Conservation (phyloP, 1,284 basidiomycete species). For the Porogramme epimiltina region DNA sequence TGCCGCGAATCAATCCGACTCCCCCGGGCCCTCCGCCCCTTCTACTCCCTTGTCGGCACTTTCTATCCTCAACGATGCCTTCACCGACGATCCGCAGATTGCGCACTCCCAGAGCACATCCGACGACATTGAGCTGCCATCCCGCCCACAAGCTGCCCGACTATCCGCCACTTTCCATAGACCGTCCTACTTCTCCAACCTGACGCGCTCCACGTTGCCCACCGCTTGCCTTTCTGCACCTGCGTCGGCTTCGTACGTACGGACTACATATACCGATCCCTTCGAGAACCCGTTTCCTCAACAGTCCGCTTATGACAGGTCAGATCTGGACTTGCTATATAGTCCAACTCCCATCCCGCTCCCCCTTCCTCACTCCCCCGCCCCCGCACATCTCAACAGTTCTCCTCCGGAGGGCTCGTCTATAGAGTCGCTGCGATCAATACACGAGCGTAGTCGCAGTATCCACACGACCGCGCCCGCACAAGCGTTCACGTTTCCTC, state of each 20-base stretch:
- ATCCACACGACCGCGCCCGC: constrained; percentile 29
- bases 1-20: constrained; percentile 17
- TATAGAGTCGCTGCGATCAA: constrained; percentile 61
- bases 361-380: constrained; percentile 31
- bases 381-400: constrained; percentile 27
- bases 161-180: constrained; percentile 43
- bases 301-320: constrained; percentile 17
- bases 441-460: constrained; percentile 45
- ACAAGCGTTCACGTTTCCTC: constrained; percentile 25
- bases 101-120: constrained; percentile 19
- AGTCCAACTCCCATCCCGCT: constrained; percentile 31
- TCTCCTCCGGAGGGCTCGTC: constrained; percentile 45
- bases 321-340: constrained; percentile 31
- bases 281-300: constrained; percentile 33
- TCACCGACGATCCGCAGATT: constrained; percentile 41
- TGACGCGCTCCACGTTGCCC: constrained; percentile 66
- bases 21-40: constrained; percentile 23
- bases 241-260: constrained; percentile 13
- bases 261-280: constrained; percentile 28
- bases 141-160: constrained; percentile 47
- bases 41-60: constrained; percentile 31
- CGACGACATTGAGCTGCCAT: constrained; percentile 28
- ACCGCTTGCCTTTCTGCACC: constrained; percentile 54
- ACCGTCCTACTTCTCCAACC: constrained; percentile 57
- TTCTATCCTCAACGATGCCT: constrained; percentile 39